Conservation (phyloP, 1,139 yeast species). For the Yamadazyma blattariae region DNA sequence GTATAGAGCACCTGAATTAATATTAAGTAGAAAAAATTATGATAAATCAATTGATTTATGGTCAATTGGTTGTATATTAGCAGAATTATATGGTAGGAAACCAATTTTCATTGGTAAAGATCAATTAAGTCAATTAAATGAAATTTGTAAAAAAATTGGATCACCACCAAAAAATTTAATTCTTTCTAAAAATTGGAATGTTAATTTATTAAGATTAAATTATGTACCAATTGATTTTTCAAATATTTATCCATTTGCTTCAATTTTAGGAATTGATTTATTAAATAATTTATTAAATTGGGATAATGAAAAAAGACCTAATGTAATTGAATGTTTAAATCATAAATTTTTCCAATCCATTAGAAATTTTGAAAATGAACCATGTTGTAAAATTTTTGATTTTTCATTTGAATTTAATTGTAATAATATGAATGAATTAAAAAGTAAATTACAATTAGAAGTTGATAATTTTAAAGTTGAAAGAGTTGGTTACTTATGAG, state of each 20-base stretch:
- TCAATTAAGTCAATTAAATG: conserved; percentile 60
- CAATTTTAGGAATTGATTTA: conserved; percentile 44
- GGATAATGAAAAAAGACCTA: conserved; percentile 50
- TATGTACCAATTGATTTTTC: conserved; percentile 44
- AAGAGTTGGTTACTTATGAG: conserved; percentile 1
- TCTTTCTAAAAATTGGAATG: conserved; percentile 27
- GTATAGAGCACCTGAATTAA: conserved; percentile 93
- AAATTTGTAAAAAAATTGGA: conserved; percentile 63
- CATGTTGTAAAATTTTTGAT: conserved; percentile 49
- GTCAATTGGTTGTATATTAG: conserved; percentile 82
- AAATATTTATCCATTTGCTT: conserved; percentile 58
- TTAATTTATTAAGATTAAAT: conserved; percentile 15
- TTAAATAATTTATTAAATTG: conserved; percentile 55
- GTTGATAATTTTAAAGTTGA: conserved; percentile 26
- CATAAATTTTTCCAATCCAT: conserved; percentile 50
- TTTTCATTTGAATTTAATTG: conserved; percentile 56
- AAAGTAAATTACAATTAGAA: conserved; percentile 45
- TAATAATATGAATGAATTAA: conserved; percentile 36
- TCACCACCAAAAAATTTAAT: conserved; percentile 49
- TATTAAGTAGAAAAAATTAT: conserved; percentile 56
- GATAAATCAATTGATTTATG: conserved; percentile 68
- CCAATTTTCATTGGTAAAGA: conserved; percentile 73
- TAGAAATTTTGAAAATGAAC: conserved; percentile 51
- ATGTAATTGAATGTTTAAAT: conserved; percentile 48
- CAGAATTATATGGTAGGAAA: conserved; percentile 67